Evolutionary conservation across 768 basidiomycete genomes (phyloP).

Genomic region (Gloeopeniophorella convolvens): DNA sequence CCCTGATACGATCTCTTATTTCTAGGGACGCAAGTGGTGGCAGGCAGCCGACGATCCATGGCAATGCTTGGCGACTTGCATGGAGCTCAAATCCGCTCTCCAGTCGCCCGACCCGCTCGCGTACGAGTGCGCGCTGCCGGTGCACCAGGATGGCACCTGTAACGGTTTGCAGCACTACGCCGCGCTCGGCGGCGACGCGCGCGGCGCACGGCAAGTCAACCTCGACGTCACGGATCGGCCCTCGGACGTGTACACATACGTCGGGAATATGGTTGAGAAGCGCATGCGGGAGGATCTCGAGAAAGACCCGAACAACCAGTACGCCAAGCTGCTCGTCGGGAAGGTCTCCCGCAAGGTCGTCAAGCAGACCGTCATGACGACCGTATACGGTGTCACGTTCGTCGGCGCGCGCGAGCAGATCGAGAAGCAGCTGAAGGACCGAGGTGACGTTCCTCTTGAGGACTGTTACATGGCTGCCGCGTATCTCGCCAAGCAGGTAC

Average conservation of each 20-base stretch:
- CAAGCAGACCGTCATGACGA: slow-evolving; percentile 99
- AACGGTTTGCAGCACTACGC: slow-evolving; percentile 99
- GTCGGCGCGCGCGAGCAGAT: slow-evolving; percentile 94
- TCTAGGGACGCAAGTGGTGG: slow-evolving; percentile 83
- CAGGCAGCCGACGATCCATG: slow-evolving; percentile 88
- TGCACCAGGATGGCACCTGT: slow-evolving; percentile 98
- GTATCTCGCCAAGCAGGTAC: slow-evolving; percentile 75
- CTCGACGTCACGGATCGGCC: slow-evolving; percentile 77
- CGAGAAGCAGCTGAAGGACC: slow-evolving; percentile 76
- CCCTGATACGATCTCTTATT: slow-evolving; percentile 1
- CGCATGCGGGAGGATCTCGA: slow-evolving; percentile 49
- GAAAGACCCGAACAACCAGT: slow-evolving; percentile 32
- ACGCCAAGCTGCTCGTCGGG: slow-evolving; percentile 59
- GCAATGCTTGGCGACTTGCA: slow-evolving; percentile 93
- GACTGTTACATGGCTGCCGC: slow-evolving; percentile 66
- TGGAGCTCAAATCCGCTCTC: slow-evolving; percentile 79
- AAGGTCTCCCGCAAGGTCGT: slow-evolving; percentile 91
- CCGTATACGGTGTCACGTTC: slow-evolving; percentile 96
- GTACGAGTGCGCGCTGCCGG: slow-evolving; percentile 67
- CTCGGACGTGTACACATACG: slow-evolving; percentile 91
- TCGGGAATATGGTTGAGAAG: slow-evolving; percentile 79
- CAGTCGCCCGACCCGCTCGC: slow-evolving; percentile 55
- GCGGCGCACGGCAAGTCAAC: slow-evolving; percentile 91
- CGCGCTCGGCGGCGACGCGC: slow-evolving; percentile 86
- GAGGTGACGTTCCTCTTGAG: slow-evolving; percentile 64